phyloP scores from a whole-genome alignment of 495 filamentous ascomycete genomes.

The Jackrogersella multiformis region DNA sequence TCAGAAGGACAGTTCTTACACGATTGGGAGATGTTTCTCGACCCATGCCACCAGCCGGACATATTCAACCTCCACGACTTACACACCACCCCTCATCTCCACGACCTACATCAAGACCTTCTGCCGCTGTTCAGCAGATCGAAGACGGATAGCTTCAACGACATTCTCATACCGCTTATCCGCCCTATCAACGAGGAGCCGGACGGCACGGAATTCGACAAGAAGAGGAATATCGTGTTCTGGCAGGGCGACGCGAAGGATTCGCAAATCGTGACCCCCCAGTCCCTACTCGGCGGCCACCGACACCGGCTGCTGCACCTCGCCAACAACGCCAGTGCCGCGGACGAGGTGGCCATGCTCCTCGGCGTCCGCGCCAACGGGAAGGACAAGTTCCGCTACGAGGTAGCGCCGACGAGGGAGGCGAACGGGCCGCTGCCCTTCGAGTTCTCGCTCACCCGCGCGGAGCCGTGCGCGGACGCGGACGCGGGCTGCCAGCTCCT shows the following conservation, averaged over 20 bases:
- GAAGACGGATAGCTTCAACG: constrained; percentile 69
- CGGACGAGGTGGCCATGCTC: constrained; percentile 51
- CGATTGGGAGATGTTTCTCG: constrained; percentile 70
- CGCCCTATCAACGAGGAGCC: constrained; percentile 68
- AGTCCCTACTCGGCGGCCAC: constrained; percentile 53
- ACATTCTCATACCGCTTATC: constrained; percentile 85
- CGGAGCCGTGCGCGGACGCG: constrained; percentile 61
- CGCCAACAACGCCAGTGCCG: constrained; percentile 59
- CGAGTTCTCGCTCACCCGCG: constrained; percentile 57
- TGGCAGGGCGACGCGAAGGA: constrained; percentile 67
- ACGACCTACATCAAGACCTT: constrained; percentile 68
- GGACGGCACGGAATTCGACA: constrained; percentile 55
- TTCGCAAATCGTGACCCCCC: constrained; percentile 45
- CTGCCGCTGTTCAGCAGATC: constrained; percentile 79
- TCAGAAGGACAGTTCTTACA: constrained; percentile 71
- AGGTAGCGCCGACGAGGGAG: constrained; percentile 42
- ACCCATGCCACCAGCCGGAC: constrained; percentile 84
- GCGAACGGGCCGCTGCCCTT: constrained; percentile 52
- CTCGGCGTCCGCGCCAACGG: constrained; percentile 41
- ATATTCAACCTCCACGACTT: constrained; percentile 77
- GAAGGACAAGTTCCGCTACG: constrained; percentile 48
- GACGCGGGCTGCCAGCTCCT: constrained; percentile 61
- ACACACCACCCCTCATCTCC: constrained; percentile 69
- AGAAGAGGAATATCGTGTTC: constrained; percentile 64
- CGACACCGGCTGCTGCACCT: constrained; percentile 70